A percentile compares a stretch with the other conserved stretches of the same genome.
Evolutionary conservation across 2,329 filamentous ascomycete species (phyloP).

Genomic region (Fusarium ramigenum): DNA sequence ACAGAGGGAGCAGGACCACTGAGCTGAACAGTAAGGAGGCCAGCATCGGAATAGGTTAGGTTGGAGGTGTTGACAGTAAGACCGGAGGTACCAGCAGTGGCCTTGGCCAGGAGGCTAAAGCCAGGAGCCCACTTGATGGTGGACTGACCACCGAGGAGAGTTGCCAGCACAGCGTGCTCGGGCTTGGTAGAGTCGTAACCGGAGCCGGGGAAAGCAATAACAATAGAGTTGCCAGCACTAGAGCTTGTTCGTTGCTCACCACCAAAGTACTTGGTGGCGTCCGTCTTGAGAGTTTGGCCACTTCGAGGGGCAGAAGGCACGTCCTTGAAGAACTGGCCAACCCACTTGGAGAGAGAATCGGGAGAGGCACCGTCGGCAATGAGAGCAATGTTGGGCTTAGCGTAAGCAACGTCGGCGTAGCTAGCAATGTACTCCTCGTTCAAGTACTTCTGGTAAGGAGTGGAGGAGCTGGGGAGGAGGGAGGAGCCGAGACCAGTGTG

Average conservation of each 20-base stretch:
- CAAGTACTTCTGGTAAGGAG: slow-evolving; percentile 82
- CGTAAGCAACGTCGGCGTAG: slow-evolving; percentile 82
- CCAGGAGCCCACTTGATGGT: slow-evolving; percentile 96
- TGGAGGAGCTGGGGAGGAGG: slow-evolving; percentile 75
- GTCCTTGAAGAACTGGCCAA: slow-evolving; percentile 88
- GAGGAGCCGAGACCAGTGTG: slow-evolving; percentile 89
- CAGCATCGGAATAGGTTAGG: slow-evolving; percentile 90
- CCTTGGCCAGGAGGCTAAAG: slow-evolving; percentile 90
- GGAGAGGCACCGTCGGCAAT: slow-evolving; percentile 88
- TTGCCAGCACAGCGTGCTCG: slow-evolving; percentile 85
- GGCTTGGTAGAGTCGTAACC: slow-evolving; percentile 86
- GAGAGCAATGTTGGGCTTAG: slow-evolving; percentile 89
- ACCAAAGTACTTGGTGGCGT: slow-evolving; percentile 87
- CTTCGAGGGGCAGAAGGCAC: slow-evolving; percentile 65
- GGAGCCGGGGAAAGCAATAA: slow-evolving; percentile 92
- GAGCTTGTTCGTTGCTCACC: slow-evolving; percentile 92
- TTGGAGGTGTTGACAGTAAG: slow-evolving; percentile 79
- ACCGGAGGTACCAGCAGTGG: slow-evolving; percentile 71
- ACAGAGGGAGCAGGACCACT: slow-evolving; percentile 78
- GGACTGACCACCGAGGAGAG: slow-evolving; percentile 89
- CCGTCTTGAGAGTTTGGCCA: slow-evolving; percentile 63
- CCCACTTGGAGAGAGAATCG: slow-evolving; percentile 84
- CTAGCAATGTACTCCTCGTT: slow-evolving; percentile 77
- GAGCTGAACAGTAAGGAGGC: slow-evolving; percentile 86
- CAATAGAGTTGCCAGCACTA: slow-evolving; percentile 79